Conservation (phyloP, 768 basidiomycete genomes). For the Leucocoprinus leucothites region DNA sequence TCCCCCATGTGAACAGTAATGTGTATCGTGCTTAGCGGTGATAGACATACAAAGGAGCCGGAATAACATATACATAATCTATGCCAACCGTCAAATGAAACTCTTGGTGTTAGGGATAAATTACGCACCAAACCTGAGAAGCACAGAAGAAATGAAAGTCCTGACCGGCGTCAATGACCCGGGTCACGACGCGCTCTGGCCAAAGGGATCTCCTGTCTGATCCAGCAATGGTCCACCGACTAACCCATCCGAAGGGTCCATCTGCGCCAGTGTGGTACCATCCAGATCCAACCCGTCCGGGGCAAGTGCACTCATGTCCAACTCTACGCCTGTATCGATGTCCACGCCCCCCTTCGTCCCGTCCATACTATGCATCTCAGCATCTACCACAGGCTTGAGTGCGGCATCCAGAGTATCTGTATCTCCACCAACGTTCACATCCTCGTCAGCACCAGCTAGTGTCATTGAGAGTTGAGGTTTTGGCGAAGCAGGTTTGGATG, state of each 20-base stretch:
- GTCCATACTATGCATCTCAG: slow-evolving; percentile 35
- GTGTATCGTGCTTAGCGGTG: not conserved
- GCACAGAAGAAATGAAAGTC: not conserved
- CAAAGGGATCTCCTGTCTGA: slow-evolving; percentile 59
- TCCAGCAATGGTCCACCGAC: slow-evolving; percentile 64
- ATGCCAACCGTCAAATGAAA: not conserved
- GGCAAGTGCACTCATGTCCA: slow-evolving; percentile 65
- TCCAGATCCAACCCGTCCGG: slow-evolving; percentile 64
- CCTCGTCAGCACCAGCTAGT: slow-evolving; percentile 29
- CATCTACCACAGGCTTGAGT: slow-evolving; percentile 49
- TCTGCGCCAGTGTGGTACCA: slow-evolving; percentile 49
- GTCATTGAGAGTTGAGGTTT: slow-evolving; percentile 63
- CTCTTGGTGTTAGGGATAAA: not conserved
- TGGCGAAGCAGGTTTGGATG: slow-evolving; percentile 57
- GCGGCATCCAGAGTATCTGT: slow-evolving; percentile 49
- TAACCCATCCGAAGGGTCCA: slow-evolving; percentile 49
- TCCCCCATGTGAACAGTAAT: not conserved
- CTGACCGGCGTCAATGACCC: not conserved
- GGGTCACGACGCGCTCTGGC: slow-evolving; percentile 17
- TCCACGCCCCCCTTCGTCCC: slow-evolving; percentile 36
- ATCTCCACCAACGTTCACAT: slow-evolving; percentile 26
- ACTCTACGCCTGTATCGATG: slow-evolving; percentile 37
- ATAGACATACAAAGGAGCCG: not conserved
- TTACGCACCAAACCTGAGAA: not conserved
- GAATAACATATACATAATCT: not conserved